Percentiles rank a stretch among this genome's conserved stretches.
Conservation (phyloP, 139 green algal genomes). For the Chlamydomonas incerta region DNA sequence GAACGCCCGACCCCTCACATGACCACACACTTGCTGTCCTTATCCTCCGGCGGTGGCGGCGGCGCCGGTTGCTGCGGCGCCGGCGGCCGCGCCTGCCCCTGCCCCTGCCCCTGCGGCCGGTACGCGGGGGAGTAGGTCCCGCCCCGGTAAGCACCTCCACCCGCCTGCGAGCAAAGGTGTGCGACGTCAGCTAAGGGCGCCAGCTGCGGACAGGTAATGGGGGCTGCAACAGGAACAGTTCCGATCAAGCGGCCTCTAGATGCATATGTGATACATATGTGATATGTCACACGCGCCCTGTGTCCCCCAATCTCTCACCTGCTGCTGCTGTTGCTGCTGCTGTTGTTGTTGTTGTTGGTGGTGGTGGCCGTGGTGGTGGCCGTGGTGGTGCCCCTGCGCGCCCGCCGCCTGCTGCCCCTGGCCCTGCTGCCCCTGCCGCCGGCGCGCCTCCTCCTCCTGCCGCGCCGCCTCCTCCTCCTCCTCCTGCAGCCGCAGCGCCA, state of each 20-base stretch:
- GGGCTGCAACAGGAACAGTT: no score
- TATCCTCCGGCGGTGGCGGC: background rate
- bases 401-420: background rate
- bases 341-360: background rate
- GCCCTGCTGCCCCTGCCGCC: conserved; percentile 2
- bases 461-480: conserved; percentile 65
- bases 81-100: conserved; percentile 9
- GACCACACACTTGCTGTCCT: conserved; percentile 49
- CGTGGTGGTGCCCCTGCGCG: background rate
- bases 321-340: no score
- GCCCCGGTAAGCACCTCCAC: background rate
- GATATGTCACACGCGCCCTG: no score
- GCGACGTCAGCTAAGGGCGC: no score
- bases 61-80: conserved; percentile 9
- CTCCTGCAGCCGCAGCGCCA: conserved; percentile 89
- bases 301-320: no score
- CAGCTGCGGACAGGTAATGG: no score
- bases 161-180: no score
- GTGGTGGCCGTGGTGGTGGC: background rate
- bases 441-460: conserved; percentile 12
- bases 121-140: conserved; percentile 21
- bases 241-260: no score
- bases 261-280: no score
- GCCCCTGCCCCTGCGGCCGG: conserved; percentile 40
- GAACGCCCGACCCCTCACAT: no score